phyloP scores from a whole-genome alignment of 2,329 filamentous ascomycete species.

The Colletotrichum musae region DNA sequence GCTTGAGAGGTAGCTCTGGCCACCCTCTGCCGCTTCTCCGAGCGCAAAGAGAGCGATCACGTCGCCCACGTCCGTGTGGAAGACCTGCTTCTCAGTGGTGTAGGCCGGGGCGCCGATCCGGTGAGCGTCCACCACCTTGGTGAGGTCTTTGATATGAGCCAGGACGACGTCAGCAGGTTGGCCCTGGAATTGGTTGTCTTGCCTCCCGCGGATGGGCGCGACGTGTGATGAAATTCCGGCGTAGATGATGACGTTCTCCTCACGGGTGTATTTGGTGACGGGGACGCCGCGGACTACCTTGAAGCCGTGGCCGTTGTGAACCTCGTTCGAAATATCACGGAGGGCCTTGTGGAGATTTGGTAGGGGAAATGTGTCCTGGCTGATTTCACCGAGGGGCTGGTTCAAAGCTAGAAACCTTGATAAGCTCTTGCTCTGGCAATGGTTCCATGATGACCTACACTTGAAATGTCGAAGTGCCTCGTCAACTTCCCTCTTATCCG shows the following conservation, averaged over 20 bases:
- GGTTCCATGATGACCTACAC: conserved; percentile 2
- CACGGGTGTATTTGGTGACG: conserved; percentile 64
- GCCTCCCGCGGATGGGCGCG: conserved; percentile 65
- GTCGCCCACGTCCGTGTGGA: conserved; percentile 74
- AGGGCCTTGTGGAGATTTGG: conserved; percentile 65
- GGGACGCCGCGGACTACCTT: conserved; percentile 72
- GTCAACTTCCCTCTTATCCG: conserved; percentile 65
- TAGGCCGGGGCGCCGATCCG: conserved; percentile 71
- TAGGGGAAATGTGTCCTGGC: conserved; percentile 68
- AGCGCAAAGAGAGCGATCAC: conserved; percentile 72
- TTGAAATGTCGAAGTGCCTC: conserved; percentile 39
- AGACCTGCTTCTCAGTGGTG: conserved; percentile 73
- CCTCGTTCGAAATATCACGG: conserved; percentile 65
- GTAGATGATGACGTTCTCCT: conserved; percentile 73
- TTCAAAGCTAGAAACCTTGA: conserved; percentile 1
- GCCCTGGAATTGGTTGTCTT: conserved; percentile 63
- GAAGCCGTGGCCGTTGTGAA: conserved; percentile 73
- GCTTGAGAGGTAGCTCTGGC: conserved; percentile 71
- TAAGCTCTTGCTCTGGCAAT: neutral
- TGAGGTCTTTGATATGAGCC: conserved; percentile 75
- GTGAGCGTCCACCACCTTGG: conserved; percentile 47
- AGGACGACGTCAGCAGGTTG: conserved; percentile 66
- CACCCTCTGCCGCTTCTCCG: conserved; percentile 65
- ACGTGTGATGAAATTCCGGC: conserved; percentile 72
- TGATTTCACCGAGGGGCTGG: conserved; percentile 35